These are phyloP conservation scores for Parachlorella kessleri DNA, from an alignment of 139 green algal species.

Conservation along the genomic window DNA sequence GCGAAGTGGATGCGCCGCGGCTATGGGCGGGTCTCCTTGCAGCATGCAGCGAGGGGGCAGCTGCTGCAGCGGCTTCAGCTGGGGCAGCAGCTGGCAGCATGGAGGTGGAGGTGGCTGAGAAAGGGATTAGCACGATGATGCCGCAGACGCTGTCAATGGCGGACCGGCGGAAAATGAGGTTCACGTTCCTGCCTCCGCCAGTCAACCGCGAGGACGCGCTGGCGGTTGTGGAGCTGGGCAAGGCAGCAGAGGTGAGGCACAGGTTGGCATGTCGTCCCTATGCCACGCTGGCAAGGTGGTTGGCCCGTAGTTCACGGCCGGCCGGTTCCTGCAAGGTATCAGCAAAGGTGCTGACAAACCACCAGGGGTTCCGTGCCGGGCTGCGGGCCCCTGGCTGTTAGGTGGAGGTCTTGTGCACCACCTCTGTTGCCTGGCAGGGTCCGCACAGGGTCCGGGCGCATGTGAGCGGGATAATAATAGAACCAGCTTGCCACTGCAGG, in stretches of 20 bases:
- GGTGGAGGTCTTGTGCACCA: too few species aligned
- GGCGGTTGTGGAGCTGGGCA: slow-evolving; percentile 62
- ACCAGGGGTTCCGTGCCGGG: too few species aligned
- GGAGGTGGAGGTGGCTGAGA: slow-evolving; percentile 19
- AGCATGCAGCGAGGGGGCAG: slow-evolving; percentile 21
- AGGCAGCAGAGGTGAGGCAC: slow-evolving; percentile 43
- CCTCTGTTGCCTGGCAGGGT: too few species aligned
- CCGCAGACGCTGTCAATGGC: slow-evolving; percentile 43
- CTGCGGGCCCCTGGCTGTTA: too few species aligned
- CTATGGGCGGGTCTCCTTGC: slow-evolving; percentile 51
- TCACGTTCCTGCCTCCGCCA: slow-evolving; percentile 75
- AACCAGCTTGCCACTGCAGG: too few species aligned
- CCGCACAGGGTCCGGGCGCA: too few species aligned
- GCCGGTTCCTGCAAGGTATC: too few species aligned
- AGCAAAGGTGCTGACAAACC: too few species aligned
- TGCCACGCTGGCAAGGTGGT: too few species aligned
- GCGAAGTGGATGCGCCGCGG: slow-evolving; percentile 44
- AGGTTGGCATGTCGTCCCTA: too few species aligned
- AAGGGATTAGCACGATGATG: not conserved
- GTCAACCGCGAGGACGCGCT: slow-evolving; percentile 59
- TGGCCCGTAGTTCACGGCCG: too few species aligned
- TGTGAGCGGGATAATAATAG: too few species aligned
- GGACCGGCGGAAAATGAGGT: slow-evolving; percentile 35
- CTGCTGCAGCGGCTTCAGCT: not conserved
- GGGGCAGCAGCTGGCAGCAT: slow-evolving; percentile 5